A percentile compares a stretch with the other conserved stretches of the same genome.
phyloP scores from a whole-genome alignment of 495 filamentous ascomycete species.

The Podospora australis region DNA sequence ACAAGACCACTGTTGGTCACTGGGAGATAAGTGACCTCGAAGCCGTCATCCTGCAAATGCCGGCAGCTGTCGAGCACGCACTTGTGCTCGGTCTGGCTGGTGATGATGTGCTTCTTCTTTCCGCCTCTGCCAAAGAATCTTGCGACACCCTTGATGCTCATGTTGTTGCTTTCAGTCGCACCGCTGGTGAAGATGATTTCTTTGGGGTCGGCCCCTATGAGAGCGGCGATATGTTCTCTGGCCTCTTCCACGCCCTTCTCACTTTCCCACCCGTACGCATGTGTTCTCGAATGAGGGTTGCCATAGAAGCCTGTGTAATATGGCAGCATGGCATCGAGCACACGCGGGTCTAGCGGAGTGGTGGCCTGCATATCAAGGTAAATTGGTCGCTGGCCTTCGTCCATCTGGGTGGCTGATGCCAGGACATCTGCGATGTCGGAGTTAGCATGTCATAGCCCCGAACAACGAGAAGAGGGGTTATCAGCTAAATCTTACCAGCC shows the following conservation, averaged over 20 bases:
- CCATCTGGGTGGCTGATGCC: conserved; percentile 88
- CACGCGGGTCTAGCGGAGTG: conserved; percentile 89
- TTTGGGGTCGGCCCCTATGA: conserved; percentile 92
- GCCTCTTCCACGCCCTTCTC: conserved; percentile 89
- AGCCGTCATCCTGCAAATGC: conserved; percentile 94
- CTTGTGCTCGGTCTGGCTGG: conserved; percentile 96
- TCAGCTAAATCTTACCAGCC: conserved; percentile 46
- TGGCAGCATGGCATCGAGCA: conserved; percentile 94
- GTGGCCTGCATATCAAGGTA: conserved; percentile 99
- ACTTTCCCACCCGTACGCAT: conserved; percentile 98
- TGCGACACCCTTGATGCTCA: conserved; percentile 97
- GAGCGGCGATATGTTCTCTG: conserved; percentile 68
- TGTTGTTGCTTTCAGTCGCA: conserved; percentile 98
- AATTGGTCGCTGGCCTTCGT: conserved; percentile 88
- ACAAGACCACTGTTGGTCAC: conserved; percentile 80
- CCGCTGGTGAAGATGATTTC: conserved; percentile 99
- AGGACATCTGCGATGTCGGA: conserved; percentile 54
- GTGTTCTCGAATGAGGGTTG: conserved; percentile 94
- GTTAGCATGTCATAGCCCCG: conserved; percentile 9
- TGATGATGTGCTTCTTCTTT: conserved; percentile 98
- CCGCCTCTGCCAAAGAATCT: conserved; percentile 85
- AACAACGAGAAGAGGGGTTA: neutral
- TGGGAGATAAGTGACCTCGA: conserved; percentile 90
- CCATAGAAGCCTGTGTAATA: conserved; percentile 91
- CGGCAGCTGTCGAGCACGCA: conserved; percentile 95